phyloP scores from a whole-genome alignment of 169 alveolate genomes.

The Babesia bovis region DNA sequence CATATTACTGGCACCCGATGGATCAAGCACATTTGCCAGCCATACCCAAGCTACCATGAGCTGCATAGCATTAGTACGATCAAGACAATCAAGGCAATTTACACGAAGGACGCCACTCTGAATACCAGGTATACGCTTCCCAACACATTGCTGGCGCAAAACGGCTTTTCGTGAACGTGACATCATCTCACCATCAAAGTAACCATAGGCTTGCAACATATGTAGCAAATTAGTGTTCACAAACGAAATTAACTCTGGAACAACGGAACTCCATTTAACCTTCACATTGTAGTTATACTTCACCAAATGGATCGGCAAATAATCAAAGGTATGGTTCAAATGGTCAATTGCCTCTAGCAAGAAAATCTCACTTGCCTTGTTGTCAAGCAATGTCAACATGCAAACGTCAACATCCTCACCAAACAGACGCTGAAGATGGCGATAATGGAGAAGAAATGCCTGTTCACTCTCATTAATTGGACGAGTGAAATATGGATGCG shows the following conservation, averaged over 20 bases:
- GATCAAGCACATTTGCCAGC: slow-evolving; percentile 44
- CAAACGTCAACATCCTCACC: slow-evolving; percentile 64
- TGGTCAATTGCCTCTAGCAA: slow-evolving; percentile 71
- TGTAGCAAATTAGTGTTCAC: slow-evolving; percentile 33
- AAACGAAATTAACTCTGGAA: slow-evolving; percentile 37
- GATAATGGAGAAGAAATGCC: slow-evolving; percentile 45
- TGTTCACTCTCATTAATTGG: slow-evolving; percentile 5
- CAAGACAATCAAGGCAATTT: slow-evolving; percentile 96
- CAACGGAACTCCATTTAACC: slow-evolving; percentile 60
- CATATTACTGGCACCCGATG: slow-evolving; percentile 30
- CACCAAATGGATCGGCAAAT: slow-evolving; percentile 9
- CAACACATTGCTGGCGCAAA: neutral
- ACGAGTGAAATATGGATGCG: slow-evolving; percentile 34
- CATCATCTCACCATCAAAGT: slow-evolving; percentile 31
- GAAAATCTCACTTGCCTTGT: slow-evolving; percentile 71
- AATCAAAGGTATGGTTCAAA: slow-evolving; percentile 9
- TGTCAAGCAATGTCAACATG: slow-evolving; percentile 76
- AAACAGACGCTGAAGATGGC: slow-evolving; percentile 70
- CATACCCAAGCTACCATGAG: slow-evolving; percentile 86
- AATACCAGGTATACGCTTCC: slow-evolving; percentile 6
- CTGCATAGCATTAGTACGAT: slow-evolving; percentile 95
- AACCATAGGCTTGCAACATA: slow-evolving; percentile 37
- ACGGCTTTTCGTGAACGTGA: neutral
- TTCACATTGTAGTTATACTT: slow-evolving; percentile 57
- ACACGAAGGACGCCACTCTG: slow-evolving; percentile 95